These are phyloP conservation scores for Aspergillus nidulans DNA, from an alignment of 495 filamentous ascomycete genomes.

Conservation along the genomic window DNA sequence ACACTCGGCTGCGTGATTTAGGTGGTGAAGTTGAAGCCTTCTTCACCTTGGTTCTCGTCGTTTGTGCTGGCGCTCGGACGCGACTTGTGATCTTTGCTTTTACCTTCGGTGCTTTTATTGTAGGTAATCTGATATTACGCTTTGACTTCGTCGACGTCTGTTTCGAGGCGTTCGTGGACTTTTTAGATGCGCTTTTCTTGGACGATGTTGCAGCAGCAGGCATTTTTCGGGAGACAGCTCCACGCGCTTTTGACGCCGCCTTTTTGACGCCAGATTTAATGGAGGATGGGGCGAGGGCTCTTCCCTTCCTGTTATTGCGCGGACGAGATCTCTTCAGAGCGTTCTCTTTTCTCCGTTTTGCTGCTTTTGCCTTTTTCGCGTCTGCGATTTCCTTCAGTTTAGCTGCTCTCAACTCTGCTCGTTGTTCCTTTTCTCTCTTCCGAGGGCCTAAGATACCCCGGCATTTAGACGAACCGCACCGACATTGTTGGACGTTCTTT, in stretches of 20 bases:
- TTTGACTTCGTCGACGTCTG: constrained; percentile 12
- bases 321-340: constrained; percentile 17
- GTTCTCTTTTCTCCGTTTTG: constrained; percentile 32
- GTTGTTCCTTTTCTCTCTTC: constrained; percentile 51
- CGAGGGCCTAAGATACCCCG: constrained; percentile 74
- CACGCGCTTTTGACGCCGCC: constrained; percentile 26
- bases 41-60: constrained; percentile 4
- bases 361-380: constrained; percentile 35
- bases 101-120: constrained; percentile 22
- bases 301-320: constrained; percentile 33
- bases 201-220: constrained; percentile 1
- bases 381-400: constrained; percentile 30
- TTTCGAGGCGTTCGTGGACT: constrained; percentile 13
- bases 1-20: constrained; percentile 31
- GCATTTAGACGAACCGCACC: constrained; percentile 72
- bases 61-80: constrained; percentile 13
- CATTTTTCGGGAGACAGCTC: constrained; percentile 10
- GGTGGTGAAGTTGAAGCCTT: constrained; percentile 13
- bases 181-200: constrained; percentile 21
- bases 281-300: constrained; percentile 27
- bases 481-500: constrained; percentile 79
- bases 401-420: constrained; percentile 34
- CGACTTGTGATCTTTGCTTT: constrained; percentile 15
- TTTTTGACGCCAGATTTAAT: constrained; percentile 38
- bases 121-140: constrained; percentile 26